phyloP scores from a whole-genome alignment of 1,139 yeast species.

The Suhomyces guaymorum region DNA sequence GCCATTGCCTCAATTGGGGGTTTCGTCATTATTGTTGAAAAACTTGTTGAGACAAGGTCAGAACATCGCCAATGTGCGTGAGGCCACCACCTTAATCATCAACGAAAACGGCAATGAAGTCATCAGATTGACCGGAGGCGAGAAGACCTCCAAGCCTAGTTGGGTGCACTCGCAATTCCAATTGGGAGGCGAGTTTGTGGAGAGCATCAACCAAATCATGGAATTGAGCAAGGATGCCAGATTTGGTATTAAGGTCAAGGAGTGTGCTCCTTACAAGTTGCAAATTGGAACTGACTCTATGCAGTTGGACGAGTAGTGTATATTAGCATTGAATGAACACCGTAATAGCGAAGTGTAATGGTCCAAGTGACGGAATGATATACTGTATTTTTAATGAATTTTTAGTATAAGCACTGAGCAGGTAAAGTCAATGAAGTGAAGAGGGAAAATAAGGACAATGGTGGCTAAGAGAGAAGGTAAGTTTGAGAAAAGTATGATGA shows the following conservation, averaged over 20 bases:
- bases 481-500: too few relatives aligned
- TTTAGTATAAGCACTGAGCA: too few relatives aligned
- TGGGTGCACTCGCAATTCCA: constrained; percentile 82
- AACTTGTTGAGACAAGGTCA: constrained; percentile 58
- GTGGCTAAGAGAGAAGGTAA: too few relatives aligned
- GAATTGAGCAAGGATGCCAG: constrained; percentile 62
- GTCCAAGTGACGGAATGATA: too few relatives aligned
- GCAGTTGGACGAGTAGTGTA: constrained; percentile 34
- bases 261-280: constrained; percentile 56
- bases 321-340: constrained; percentile 2
- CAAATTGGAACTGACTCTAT: constrained; percentile 20
- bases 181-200: constrained; percentile 47
- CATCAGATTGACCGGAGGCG: constrained; percentile 79
- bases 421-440: too few relatives aligned
- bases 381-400: too few relatives aligned
- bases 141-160: constrained; percentile 64
- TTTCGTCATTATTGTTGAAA: constrained; percentile 64
- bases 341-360: too few relatives aligned
- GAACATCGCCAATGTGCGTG: constrained; percentile 66
- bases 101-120: constrained; percentile 47
- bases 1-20: constrained; percentile 70
- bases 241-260: constrained; percentile 66
- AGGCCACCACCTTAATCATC: constrained; percentile 63
- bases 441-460: too few relatives aligned
- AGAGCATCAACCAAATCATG: constrained; percentile 54